Percentiles rank a stretch among this genome's conserved stretches.
These are phyloP conservation scores for Mycena filopes DNA, from an alignment of 768 basidiomycete species.

Conservation along the genomic window DNA sequence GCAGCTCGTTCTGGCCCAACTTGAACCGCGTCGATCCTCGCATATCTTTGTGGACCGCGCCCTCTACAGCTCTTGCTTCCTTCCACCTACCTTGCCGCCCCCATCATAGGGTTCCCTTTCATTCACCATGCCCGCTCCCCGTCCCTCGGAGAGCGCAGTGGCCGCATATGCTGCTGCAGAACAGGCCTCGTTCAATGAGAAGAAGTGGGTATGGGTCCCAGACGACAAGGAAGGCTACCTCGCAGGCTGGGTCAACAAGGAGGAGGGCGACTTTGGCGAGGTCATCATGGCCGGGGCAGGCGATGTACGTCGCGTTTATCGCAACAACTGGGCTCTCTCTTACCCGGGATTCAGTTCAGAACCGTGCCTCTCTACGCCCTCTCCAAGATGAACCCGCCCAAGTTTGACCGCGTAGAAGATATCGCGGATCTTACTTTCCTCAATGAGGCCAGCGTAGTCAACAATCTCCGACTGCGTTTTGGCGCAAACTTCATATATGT, in stretches of 20 bases:
- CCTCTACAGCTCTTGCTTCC: neutral
- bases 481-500: constrained; percentile 94
- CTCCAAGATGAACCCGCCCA: constrained; percentile 98
- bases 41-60: neutral
- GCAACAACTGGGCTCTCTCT: constrained; percentile 1
- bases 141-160: constrained; percentile 68
- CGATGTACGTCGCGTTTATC: constrained; percentile 63
- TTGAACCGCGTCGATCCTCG: neutral
- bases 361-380: constrained; percentile 81
- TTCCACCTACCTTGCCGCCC: neutral
- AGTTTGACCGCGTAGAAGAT: constrained; percentile 97
- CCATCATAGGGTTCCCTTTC: constrained; percentile 20
- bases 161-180: constrained; percentile 86
- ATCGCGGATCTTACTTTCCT: constrained; percentile 98
- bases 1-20: neutral
- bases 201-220: constrained; percentile 99
- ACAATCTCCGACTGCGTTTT: constrained; percentile 93
- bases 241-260: constrained; percentile 92
- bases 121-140: constrained; percentile 59
- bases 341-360: constrained; percentile 56
- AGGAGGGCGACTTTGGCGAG: constrained; percentile 85
- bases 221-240: constrained; percentile 94
- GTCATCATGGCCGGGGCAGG: constrained; percentile 87
- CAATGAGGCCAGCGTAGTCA: constrained; percentile 99
- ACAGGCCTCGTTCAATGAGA: constrained; percentile 97